A percentile compares a stretch with the other conserved stretches of the same genome.
phyloP scores from a whole-genome alignment of 2,329 filamentous ascomycete genomes.

The Fusarium sp. region DNA sequence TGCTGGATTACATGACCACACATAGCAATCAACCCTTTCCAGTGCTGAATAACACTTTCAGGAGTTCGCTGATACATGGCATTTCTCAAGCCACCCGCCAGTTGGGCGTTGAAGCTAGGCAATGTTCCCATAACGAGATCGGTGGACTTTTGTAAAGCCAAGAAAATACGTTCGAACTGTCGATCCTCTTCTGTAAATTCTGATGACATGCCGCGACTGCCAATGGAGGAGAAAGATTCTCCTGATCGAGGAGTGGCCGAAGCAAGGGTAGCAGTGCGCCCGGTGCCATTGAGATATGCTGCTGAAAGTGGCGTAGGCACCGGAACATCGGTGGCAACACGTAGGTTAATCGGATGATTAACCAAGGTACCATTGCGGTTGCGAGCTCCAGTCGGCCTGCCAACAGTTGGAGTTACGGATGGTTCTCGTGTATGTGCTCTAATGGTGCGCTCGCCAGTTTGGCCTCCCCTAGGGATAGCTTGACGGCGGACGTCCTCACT shows the following conservation, averaged over 20 bases:
- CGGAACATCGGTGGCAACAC: constrained; percentile 66
- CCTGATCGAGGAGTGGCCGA: constrained; percentile 82
- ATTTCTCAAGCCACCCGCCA: constrained; percentile 70
- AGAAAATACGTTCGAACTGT: constrained; percentile 84
- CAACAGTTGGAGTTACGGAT: constrained; percentile 64
- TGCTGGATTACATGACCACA: constrained; percentile 77
- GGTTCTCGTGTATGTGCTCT: constrained; percentile 63
- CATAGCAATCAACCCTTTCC: constrained; percentile 77
- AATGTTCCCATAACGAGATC: constrained; percentile 78
- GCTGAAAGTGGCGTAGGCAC: constrained; percentile 48
- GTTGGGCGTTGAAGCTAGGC: constrained; percentile 75
- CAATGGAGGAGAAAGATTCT: constrained; percentile 77
- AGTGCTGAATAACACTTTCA: constrained; percentile 71
- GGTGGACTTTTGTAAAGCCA: constrained; percentile 78
- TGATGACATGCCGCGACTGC: constrained; percentile 58
- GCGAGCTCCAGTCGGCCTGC: constrained; percentile 54
- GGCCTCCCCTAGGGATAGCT: constrained; percentile 22
- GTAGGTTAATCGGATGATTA: constrained; percentile 65
- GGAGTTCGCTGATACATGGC: constrained; percentile 70
- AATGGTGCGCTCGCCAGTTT: constrained; percentile 59
- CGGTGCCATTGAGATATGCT: constrained; percentile 60
- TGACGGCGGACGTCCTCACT: constrained; percentile 40
- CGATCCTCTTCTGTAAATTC: constrained; percentile 82
- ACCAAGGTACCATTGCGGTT: constrained; percentile 53
- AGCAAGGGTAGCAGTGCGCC: constrained; percentile 63